Evolutionary conservation across 768 basidiomycete genomes (phyloP), one percentile per base, ranked within the genome.

Genomic region (Leccinum boreale): DNA sequence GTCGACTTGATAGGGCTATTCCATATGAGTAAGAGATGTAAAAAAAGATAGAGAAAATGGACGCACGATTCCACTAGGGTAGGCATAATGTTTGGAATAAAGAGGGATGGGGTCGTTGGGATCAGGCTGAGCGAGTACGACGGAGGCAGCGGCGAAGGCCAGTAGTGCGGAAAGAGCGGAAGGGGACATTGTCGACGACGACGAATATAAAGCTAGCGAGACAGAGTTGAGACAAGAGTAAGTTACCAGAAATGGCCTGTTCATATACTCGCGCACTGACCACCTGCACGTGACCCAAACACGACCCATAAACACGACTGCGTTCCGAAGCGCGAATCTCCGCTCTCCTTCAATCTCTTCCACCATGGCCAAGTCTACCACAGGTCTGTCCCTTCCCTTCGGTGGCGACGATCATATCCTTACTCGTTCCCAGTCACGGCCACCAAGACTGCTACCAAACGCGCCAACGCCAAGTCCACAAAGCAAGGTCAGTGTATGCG

Each of bases 371-470:
- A 83, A 81, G 60, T 70, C 81, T 9, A 67, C 76, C 11, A 81
- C 82, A 55, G 79, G 83, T 82, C 54, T 15, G 75, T 67, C 33
- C 42, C 44, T 21, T 5, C 45, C 17, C 19, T 14, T 14, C 19
- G 3, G 17, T 33, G 6, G 23, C 44, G 14, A 6, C 48, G 24
- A 52, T 35, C 4, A 26, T 4, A 28, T 9, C n/a, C 65, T 58
- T 61, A 57, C 47, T 15, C 44, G 12, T 35, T n/a, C 17, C n/a
- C 55, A 84, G 84, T 71, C 54, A 81, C 80, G 6, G 76, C 75
- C 58, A 82, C 81, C 50, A 85, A 84, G 73, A 63, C 78, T 1
- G 83, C 84, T n/a, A 83, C 83, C 8, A 82, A 81, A 65, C 67
- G 75, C 3, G 80, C 81, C 53, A 83, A 78, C 50, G 69, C 73